Conservation (phyloP, 768 basidiomycete genomes). For the Pleurotus platypus region DNA sequence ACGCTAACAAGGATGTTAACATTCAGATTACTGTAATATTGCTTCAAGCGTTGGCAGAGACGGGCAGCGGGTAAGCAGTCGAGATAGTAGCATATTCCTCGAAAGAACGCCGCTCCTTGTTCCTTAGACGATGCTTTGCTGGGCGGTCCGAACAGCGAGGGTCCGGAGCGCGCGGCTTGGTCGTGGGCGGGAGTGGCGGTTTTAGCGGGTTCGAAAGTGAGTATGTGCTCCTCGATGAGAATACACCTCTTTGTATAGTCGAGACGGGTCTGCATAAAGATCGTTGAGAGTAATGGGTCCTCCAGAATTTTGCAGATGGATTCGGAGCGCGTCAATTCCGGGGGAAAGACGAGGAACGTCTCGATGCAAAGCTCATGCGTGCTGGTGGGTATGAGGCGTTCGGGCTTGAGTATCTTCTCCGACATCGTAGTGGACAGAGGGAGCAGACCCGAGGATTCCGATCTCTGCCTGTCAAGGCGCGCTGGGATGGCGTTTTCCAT, state of each 20-base stretch:
- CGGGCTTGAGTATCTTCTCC: not conserved
- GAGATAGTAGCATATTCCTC: not conserved
- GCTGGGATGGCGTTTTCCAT: not conserved
- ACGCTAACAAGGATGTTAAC: not conserved
- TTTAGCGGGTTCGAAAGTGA: not conserved
- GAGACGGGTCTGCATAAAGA: slow-evolving; percentile 2
- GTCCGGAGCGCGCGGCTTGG: not conserved
- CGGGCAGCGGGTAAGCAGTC: not conserved
- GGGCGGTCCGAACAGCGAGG: not conserved
- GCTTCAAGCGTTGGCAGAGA: not conserved
- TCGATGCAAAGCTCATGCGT: not conserved
- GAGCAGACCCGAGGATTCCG: not conserved
- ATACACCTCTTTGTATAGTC: slow-evolving; percentile 1
- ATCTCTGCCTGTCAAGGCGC: not conserved
- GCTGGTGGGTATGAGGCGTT: not conserved
- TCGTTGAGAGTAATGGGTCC: not conserved
- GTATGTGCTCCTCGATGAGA: not conserved
- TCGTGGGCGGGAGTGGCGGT: not conserved
- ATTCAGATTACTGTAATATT: not conserved
- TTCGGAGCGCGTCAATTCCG: not conserved
- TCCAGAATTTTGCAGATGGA: slow-evolving; percentile 4
- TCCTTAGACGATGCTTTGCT: not conserved
- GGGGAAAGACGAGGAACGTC: not conserved
- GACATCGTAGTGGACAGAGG: not conserved
- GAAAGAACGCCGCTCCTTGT: not conserved